These are phyloP conservation scores for Cryphonectria carpinicola DNA, from an alignment of 2,329 filamentous ascomycete species.

Conservation along the genomic window DNA sequence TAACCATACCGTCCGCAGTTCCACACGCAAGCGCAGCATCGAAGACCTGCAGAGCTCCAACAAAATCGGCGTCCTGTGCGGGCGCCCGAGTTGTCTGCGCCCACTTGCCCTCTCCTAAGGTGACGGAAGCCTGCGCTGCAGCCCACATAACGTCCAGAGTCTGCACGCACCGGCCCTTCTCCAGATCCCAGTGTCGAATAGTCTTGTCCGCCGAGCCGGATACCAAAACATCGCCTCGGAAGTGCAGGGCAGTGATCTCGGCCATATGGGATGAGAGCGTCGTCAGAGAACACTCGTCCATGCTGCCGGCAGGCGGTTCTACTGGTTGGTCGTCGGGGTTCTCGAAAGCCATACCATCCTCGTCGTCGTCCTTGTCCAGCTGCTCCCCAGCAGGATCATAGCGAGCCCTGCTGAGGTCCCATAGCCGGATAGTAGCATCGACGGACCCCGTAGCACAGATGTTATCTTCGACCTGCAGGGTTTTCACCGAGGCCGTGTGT, in stretches of 20 bases:
- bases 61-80: slow-evolving; percentile 80
- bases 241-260: slow-evolving; percentile 92
- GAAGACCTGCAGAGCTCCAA: slow-evolving; percentile 93
- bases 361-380: slow-evolving; percentile 62
- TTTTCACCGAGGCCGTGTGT: slow-evolving; percentile 89
- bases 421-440: slow-evolving; percentile 91
- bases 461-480: slow-evolving; percentile 93
- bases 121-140: slow-evolving; percentile 82
- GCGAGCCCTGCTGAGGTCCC: slow-evolving; percentile 89
- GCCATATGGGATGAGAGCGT: slow-evolving; percentile 89
- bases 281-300: slow-evolving; percentile 88
- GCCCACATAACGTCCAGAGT: slow-evolving; percentile 98
- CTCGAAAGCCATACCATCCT: slow-evolving; percentile 73
- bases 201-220: slow-evolving; percentile 98
- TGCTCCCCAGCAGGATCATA: slow-evolving; percentile 73
- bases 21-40: slow-evolving; percentile 94
- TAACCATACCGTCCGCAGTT: slow-evolving; percentile 95
- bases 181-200: slow-evolving; percentile 94
- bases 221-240: slow-evolving; percentile 85
- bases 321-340: slow-evolving; percentile 69
- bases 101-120: slow-evolving; percentile 70
- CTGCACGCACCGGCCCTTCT: slow-evolving; percentile 96
- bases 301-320: slow-evolving; percentile 76
- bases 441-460: slow-evolving; percentile 92
- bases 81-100: slow-evolving; percentile 69